phyloP scores from a whole-genome alignment of 2,329 filamentous ascomycete genomes.

The Nannizziopsis barbatae region DNA sequence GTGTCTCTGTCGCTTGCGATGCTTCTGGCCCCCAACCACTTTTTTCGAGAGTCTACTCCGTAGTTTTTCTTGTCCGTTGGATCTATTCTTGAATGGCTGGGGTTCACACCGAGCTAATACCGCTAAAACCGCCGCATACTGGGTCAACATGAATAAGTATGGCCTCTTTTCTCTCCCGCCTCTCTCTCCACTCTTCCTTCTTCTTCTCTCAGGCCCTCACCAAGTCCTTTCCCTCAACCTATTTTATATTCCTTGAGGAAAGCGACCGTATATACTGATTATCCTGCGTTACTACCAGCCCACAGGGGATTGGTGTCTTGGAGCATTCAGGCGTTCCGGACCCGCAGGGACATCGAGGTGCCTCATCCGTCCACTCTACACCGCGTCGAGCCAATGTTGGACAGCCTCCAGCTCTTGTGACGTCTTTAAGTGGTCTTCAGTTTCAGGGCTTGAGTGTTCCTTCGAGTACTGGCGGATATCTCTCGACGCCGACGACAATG shows the following conservation, averaged over 20 bases:
- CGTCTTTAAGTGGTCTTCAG: conserved; percentile 30
- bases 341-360: conserved; percentile 16
- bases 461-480: conserved; percentile 16
- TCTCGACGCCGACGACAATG: conserved; percentile 21
- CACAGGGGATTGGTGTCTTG: conserved; percentile 9
- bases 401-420: conserved; percentile 35
- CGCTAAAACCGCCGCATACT: not conserved
- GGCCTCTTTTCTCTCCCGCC: conserved; percentile 3
- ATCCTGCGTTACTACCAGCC: conserved; percentile 7
- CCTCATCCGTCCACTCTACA: conserved; percentile 23
- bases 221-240: conserved; percentile 1
- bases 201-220: not conserved
- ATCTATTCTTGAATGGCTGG: conserved; percentile 6
- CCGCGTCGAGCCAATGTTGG: conserved; percentile 34
- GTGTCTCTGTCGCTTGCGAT: not conserved
- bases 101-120: not conserved
- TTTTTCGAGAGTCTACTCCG: not conserved
- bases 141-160: conserved; percentile 15
- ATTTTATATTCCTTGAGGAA: not conserved
- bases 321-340: conserved; percentile 13
- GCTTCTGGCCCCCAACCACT: not conserved
- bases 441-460: conserved; percentile 26
- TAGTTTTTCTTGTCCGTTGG: not conserved
- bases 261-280: not conserved
- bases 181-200: not conserved